Base-by-base conservation (phyloP, 345 rosid species). In the Rhodamnia argentea region DNA sequence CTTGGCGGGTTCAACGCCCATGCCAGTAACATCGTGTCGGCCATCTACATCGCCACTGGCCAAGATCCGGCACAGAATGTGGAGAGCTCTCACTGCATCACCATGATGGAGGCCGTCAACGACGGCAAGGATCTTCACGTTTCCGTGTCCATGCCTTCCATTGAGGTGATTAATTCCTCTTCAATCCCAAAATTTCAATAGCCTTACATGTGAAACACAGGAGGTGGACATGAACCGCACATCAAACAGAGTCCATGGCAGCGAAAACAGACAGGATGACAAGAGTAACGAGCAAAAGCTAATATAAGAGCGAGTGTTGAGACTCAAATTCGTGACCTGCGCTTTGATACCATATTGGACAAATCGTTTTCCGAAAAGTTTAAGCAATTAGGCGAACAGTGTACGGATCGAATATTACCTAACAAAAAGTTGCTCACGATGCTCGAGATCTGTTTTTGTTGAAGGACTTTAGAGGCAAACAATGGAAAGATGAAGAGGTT, bases 51-150 rank as follows among this genome's bases (percentile, higher is more conserved):
- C 44, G 98, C 96, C 51, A 95, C 96, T 13, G 98, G 98, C 22
- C 98, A 95, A 88, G 98, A 95, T 82, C 96, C 98, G 13, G 98
- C 96, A 47, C 96, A 95, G 86, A 95, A 95, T 70, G 93, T 95
- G 26, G 98, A 95, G 89, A 95, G 98, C 82, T 95, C 98, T 85
- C 94, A 94, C 78, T 95, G 98, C 88, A 90, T 95, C 47, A 95
- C 96, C 85, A 86, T 92, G 94, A 90, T 95, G 92, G 94, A 91
- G 90, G 88, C 94, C 59, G 85, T 90, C 32, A 92, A 92, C 57
- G 89, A 89, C 29, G 96, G 96, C 85, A 86, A 94, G 76, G 95
- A 94, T 60, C 94, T 95, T 62, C 96, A 95, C 84, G 58, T 94
- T 84, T 94, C 96, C 47, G 98, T 95, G 81, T 74, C 95, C 27